Conservation (phyloP, 1,284 basidiomycete genomes). For the Malassezia equina region DNA sequence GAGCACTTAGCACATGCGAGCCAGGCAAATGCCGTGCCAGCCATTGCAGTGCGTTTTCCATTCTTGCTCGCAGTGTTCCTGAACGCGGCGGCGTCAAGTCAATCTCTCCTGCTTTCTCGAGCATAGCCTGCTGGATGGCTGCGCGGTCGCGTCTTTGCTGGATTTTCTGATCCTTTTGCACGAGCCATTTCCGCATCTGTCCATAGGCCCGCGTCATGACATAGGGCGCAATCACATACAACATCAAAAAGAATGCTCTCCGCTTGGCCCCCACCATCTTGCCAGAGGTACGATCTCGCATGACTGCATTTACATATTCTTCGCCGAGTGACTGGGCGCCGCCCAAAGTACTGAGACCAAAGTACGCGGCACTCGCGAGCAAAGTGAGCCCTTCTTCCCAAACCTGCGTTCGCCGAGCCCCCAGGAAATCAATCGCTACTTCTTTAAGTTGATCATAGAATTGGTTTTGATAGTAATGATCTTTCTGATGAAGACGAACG, state of each 20-base stretch:
- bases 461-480: slow-evolving; percentile 42
- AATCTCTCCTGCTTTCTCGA: background rate
- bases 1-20: slow-evolving; percentile 36
- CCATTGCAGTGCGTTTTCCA: slow-evolving; percentile 14
- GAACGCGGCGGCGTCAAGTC: background rate
- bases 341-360: slow-evolving; percentile 36
- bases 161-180: slow-evolving; percentile 2
- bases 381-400: slow-evolving; percentile 34
- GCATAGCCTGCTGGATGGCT: slow-evolving; percentile 2
- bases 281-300: slow-evolving; percentile 33
- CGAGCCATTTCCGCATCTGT: slow-evolving; percentile 14
- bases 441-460: slow-evolving; percentile 41
- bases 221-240: slow-evolving; percentile 43
- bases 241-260: slow-evolving; percentile 33
- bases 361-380: slow-evolving; percentile 40
- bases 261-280: slow-evolving; percentile 29
- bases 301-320: slow-evolving; percentile 49
- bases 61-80: background rate
- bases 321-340: slow-evolving; percentile 49
- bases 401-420: slow-evolving; percentile 38
- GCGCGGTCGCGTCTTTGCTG: slow-evolving; percentile 18
- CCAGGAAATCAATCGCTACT: slow-evolving; percentile 37
- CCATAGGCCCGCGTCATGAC: slow-evolving; percentile 28
- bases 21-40: slow-evolving; percentile 29
- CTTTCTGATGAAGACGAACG: slow-evolving; percentile 49